phyloP scores from a whole-genome alignment of 768 basidiomycete species.

The Boletus sp. region DNA sequence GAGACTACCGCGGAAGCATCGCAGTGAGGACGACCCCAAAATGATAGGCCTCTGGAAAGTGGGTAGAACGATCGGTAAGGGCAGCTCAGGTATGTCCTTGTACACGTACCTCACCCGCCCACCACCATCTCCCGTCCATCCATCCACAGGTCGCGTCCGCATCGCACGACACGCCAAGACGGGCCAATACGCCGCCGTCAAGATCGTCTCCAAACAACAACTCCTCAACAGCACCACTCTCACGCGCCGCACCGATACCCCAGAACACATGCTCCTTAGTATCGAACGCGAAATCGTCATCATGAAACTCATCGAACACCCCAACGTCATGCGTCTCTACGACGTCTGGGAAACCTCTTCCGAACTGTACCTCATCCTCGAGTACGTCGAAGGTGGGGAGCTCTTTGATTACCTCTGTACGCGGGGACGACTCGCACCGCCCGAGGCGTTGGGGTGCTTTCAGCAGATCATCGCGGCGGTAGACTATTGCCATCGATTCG shows the following conservation, averaged over 20 bases:
- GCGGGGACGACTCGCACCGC: slow-evolving; percentile 62
- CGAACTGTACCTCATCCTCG: slow-evolving; percentile 87
- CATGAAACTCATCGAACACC: slow-evolving; percentile 96
- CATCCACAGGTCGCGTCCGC: slow-evolving; percentile 72
- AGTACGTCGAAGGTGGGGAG: slow-evolving; percentile 93
- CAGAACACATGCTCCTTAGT: slow-evolving; percentile 73
- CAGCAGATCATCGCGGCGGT: slow-evolving; percentile 91
- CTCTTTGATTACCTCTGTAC: slow-evolving; percentile 90
- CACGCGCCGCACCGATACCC: slow-evolving; percentile 59
- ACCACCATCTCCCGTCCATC: neutral
- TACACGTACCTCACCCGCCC: neutral
- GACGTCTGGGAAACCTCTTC: slow-evolving; percentile 96
- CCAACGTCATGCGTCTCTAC: slow-evolving; percentile 90
- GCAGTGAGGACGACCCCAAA: slow-evolving; percentile 47
- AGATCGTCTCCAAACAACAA: slow-evolving; percentile 82
- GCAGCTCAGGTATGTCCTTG: slow-evolving; percentile 62
- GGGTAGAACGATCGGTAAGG: slow-evolving; percentile 79
- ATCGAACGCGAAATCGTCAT: slow-evolving; percentile 94
- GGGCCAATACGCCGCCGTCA: slow-evolving; percentile 88
- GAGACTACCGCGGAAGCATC: slow-evolving; percentile 29
- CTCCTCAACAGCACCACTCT: slow-evolving; percentile 58
- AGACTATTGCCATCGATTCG: slow-evolving; percentile 91
- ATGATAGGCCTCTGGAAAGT: slow-evolving; percentile 82
- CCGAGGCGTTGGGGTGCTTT: slow-evolving; percentile 82
- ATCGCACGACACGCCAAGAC: slow-evolving; percentile 87